phyloP scores from a whole-genome alignment of 352 stramenopile species.

The Phytophthora constricta region DNA sequence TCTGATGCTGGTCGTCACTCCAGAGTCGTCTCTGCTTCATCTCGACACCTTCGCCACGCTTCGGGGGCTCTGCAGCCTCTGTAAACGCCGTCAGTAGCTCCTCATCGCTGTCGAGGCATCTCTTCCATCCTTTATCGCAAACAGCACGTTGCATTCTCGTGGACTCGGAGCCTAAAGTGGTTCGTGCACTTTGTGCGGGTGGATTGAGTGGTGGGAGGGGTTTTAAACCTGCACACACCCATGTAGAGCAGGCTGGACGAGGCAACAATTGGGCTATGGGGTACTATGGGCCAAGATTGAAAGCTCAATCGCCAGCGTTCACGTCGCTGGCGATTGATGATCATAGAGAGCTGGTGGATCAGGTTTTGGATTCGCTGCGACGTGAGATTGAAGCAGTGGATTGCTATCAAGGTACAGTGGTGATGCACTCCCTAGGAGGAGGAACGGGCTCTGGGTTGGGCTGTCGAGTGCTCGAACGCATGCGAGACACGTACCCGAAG shows the following conservation, averaged over 20 bases:
- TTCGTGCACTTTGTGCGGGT: slow-evolving; percentile 41
- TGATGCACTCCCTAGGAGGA: slow-evolving; percentile 85
- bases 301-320: slow-evolving; percentile 30
- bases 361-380: slow-evolving; percentile 77
- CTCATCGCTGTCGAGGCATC: slow-evolving; percentile 39
- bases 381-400: slow-evolving; percentile 76
- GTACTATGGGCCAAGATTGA: slow-evolving; percentile 50
- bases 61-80: not conserved
- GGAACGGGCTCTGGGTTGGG: slow-evolving; percentile 84
- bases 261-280: slow-evolving; percentile 93
- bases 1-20: not conserved
- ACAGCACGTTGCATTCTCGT: slow-evolving; percentile 75
- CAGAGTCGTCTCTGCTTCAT: not conserved
- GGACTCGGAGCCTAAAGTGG: slow-evolving; percentile 83
- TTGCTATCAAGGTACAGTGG: slow-evolving; percentile 70
- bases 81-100: slow-evolving; percentile 7
- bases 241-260: slow-evolving; percentile 73
- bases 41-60: slow-evolving; percentile 5
- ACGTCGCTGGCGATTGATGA: slow-evolving; percentile 42
- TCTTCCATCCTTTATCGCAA: slow-evolving; percentile 54
- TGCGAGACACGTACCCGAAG: slow-evolving; percentile 81
- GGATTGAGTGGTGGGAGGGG: not conserved
- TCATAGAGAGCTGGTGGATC: slow-evolving; percentile 59
- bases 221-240: slow-evolving; percentile 53
- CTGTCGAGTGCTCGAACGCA: slow-evolving; percentile 82